phyloP scores from a whole-genome alignment of 768 basidiomycete species.

The Tricholoma bakamatsutake region DNA sequence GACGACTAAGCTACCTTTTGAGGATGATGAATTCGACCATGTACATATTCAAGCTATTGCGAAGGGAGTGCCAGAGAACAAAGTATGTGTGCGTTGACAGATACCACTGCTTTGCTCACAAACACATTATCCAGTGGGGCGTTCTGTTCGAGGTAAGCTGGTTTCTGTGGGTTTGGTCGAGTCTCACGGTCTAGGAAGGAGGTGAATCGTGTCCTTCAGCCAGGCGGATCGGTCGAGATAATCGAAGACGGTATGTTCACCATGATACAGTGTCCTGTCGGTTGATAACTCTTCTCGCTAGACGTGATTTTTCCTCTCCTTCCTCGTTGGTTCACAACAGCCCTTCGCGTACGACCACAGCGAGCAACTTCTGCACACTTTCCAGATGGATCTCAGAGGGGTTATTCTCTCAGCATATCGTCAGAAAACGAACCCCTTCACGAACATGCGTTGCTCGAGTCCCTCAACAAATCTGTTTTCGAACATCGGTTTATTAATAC shows the following conservation, averaged over 20 bases:
- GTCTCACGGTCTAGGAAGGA: constrained; percentile 41
- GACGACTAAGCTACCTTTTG: constrained; percentile 72
- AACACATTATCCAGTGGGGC: constrained; percentile 47
- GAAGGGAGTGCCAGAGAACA: constrained; percentile 68
- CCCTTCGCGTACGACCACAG: constrained; percentile 49
- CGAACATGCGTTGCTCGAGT: constrained; percentile 68
- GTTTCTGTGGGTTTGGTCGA: neutral
- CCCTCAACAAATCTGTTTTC: constrained; percentile 59
- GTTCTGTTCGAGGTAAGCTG: constrained; percentile 54
- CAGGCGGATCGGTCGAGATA: constrained; percentile 66
- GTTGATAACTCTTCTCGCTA: constrained; percentile 18
- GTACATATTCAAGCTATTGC: constrained; percentile 67
- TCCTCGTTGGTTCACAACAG: constrained; percentile 73
- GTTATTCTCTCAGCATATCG: constrained; percentile 26
- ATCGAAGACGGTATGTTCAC: constrained; percentile 58
- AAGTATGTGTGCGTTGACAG: constrained; percentile 33
- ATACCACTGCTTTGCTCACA: constrained; percentile 4
- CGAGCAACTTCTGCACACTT: constrained; percentile 45
- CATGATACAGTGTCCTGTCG: neutral
- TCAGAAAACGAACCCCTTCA: constrained; percentile 36
- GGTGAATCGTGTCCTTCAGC: constrained; percentile 61
- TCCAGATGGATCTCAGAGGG: constrained; percentile 40
- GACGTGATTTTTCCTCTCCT: constrained; percentile 73
- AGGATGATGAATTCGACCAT: constrained; percentile 79
- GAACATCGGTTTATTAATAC: constrained; percentile 68